Percentiles rank a stretch among this genome's conserved stretches.
phyloP scores from a whole-genome alignment of 176 grass and related monocot species.

The Rhynchospora tenuis region DNA sequence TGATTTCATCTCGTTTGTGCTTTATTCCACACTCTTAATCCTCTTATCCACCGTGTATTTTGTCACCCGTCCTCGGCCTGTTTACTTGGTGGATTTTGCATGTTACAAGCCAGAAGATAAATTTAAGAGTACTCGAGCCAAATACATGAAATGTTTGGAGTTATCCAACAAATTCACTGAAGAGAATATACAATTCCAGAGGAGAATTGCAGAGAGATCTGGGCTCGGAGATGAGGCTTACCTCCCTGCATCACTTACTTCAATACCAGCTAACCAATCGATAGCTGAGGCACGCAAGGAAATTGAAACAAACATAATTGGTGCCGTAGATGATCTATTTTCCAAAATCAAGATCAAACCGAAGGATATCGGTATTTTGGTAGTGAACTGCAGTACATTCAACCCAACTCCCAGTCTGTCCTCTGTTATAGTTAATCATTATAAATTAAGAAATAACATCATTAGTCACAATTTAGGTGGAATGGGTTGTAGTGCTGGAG shows the following conservation, averaged over 20 bases:
- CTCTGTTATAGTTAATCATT: conserved; percentile 29
- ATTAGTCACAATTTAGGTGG: conserved; percentile 28
- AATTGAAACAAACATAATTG: conserved; percentile 25
- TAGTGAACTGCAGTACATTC: conserved; percentile 42
- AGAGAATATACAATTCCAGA: conserved; percentile 60
- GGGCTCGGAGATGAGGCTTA: conserved; percentile 38
- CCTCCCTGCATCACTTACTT: not conserved
- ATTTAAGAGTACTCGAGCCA: conserved; percentile 30
- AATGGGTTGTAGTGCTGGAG: conserved; percentile 35
- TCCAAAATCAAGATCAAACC: conserved; percentile 25
- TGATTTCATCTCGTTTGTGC: conserved; percentile 24
- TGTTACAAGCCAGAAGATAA: conserved; percentile 57
- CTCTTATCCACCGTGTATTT: conserved; percentile 38
- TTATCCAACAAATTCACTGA: conserved; percentile 34
- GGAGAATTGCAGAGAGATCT: conserved; percentile 45
- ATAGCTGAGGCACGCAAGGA: conserved; percentile 34
- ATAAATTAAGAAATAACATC: conserved; percentile 30
- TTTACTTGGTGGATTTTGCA: conserved; percentile 62
- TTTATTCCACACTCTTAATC: conserved; percentile 32
- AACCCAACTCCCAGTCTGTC: conserved; percentile 35
- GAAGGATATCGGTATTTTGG: conserved; percentile 38
- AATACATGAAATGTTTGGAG: conserved; percentile 51
- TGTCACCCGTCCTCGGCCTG: conserved; percentile 39
- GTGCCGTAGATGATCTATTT: conserved; percentile 34
- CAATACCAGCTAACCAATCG: conserved; percentile 11